Percentiles rank a stretch among this genome's conserved stretches.
Evolutionary conservation across 768 basidiomycete genomes (phyloP).

Genomic region (Rhodotorula paludigena): DNA sequence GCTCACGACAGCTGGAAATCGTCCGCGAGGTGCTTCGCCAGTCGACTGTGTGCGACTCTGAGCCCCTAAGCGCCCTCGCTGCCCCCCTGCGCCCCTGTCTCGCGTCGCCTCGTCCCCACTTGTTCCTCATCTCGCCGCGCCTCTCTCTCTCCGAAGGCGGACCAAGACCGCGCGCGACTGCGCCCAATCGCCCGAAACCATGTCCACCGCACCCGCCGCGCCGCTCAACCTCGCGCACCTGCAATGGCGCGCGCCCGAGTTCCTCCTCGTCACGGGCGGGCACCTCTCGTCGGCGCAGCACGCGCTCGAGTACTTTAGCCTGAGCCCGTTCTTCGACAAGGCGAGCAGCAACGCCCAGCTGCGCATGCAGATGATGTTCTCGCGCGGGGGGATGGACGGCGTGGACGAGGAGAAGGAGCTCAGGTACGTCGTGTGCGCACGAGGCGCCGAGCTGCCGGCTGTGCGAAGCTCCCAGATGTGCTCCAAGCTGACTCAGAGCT

Average conservation of each 20-base stretch:
- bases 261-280: slow-evolving; percentile 49
- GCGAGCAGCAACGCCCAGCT: slow-evolving; percentile 87
- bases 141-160: too few species aligned
- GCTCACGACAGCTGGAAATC: too few species aligned
- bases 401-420: slow-evolving; percentile 74
- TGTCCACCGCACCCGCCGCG: neutral
- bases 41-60: too few species aligned
- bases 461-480: neutral
- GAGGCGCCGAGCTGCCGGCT: neutral
- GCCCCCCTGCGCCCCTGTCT: too few species aligned
- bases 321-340: slow-evolving; percentile 90
- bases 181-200: neutral
- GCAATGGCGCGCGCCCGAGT: slow-evolving; percentile 41
- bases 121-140: neutral
- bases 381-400: slow-evolving; percentile 55
- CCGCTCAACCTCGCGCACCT: slow-evolving; percentile 18
- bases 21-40: too few species aligned
- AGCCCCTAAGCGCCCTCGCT: too few species aligned
- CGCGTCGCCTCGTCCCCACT: neutral
- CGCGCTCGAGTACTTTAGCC: slow-evolving; percentile 83
- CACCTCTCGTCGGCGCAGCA: slow-evolving; percentile 64
- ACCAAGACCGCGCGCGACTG: too few species aligned
- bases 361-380: slow-evolving; percentile 88
- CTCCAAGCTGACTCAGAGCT: neutral
- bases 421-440: slow-evolving; percentile 60